A percentile compares a stretch with the other conserved stretches of the same genome.
Conservation (phyloP, 441 rosid species). For the Flueggea neowawraea region DNA sequence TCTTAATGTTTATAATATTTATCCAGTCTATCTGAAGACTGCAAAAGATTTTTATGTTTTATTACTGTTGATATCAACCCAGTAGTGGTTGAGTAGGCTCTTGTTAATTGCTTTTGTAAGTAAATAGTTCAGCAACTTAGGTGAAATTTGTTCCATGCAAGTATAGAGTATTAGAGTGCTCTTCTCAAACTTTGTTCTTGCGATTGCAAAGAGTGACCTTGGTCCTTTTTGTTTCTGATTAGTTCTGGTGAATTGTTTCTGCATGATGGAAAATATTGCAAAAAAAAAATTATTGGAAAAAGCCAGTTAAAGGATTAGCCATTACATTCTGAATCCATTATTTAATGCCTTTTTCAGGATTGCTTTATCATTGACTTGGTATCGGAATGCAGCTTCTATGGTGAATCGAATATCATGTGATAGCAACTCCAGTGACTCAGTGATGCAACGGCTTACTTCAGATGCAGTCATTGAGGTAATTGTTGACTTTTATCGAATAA, state of each 20-base stretch:
- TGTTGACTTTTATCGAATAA: no score
- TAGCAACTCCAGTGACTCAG: slow-evolving; percentile 31
- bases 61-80: no score
- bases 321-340: slow-evolving; percentile 15
- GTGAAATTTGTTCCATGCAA: no score
- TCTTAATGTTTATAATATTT: no score
- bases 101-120: no score
- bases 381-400: slow-evolving; percentile 87
- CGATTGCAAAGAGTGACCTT: background rate
- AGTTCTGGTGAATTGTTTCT: background rate
- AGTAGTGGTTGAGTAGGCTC: no score
- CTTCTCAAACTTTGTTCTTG: no score
- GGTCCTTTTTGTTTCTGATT: background rate
- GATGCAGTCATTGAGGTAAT: slow-evolving; percentile 88
- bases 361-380: slow-evolving; percentile 39
- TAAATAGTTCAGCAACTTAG: no score
- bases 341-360: slow-evolving; percentile 19
- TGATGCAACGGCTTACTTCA: slow-evolving; percentile 64
- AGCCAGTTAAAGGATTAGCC: slow-evolving; percentile 7
- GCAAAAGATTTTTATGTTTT: no score
- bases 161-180: no score
- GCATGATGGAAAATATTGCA: slow-evolving; percentile 4
- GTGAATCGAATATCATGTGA: slow-evolving; percentile 76
- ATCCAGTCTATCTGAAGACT: no score
- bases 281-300: background rate